These are phyloP conservation scores for Neurospora sp. DNA, from an alignment of 495 filamentous ascomycete genomes.

Conservation along the genomic window DNA sequence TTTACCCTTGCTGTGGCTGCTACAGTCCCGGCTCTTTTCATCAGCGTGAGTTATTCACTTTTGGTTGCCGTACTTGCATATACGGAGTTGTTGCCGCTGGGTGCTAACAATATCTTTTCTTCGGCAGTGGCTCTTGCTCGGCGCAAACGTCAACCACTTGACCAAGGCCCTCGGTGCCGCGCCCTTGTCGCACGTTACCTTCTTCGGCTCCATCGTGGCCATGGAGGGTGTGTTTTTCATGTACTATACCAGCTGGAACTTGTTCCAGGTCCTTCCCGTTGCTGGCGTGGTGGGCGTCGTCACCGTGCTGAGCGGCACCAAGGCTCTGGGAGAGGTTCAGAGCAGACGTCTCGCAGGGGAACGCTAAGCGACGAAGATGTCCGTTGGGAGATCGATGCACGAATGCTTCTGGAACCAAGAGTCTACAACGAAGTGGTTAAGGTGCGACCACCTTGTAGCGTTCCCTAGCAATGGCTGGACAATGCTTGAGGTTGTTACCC, in stretches of 20 bases:
- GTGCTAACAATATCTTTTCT: constrained; percentile 1
- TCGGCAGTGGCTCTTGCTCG: constrained; percentile 63
- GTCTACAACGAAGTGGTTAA: background rate
- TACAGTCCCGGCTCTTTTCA: constrained; percentile 60
- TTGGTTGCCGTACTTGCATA: background rate
- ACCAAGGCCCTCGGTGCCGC: constrained; percentile 59
- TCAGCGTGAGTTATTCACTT: constrained; percentile 42
- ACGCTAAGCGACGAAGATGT: constrained; percentile 25
- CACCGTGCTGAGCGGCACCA: constrained; percentile 78
- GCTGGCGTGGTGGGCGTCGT: constrained; percentile 55
- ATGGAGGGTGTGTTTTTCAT: constrained; percentile 90
- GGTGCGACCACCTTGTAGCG: background rate
- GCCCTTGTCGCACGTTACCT: constrained; percentile 67
- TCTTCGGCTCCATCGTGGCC: constrained; percentile 72
- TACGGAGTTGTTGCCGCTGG: background rate
- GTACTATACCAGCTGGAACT: constrained; percentile 88
- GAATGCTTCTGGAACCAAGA: background rate
- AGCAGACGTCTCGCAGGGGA: constrained; percentile 71
- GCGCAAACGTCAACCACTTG: constrained; percentile 76
- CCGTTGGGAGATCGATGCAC: background rate
- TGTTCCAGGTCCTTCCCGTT: constrained; percentile 81
- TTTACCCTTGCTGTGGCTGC: constrained; percentile 65
- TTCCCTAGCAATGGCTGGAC: background rate
- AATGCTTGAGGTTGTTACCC: background rate
- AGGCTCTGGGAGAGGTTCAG: constrained; percentile 89